Base-by-base conservation (phyloP, 75 land plant species). In the Cryptomeria japonica region DNA sequence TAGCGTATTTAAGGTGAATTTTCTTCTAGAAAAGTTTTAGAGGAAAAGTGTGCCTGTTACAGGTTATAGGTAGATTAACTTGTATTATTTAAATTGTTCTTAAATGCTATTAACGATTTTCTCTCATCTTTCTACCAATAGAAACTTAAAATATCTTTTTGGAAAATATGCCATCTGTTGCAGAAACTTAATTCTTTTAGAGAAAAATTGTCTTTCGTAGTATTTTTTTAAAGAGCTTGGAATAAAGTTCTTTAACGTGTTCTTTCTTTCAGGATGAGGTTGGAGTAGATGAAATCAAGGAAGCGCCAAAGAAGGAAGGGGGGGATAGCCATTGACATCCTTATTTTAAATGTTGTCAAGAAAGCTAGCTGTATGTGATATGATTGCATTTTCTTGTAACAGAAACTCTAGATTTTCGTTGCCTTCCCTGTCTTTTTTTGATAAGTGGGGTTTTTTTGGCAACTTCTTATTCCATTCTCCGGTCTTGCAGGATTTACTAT, bases 251-350 rank as follows among this genome's bases (percentile, higher is more conserved):
- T 14, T 44, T 15, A 82, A 46, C n/a, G 32, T 85, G 68, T 85
- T 15, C 10, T 85, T 31, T 2, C 68, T 85, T 46, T 55, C 31
- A 53, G 64, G 58, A 85, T 22, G 86, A 85, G 61, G 56, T 36
- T 85, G 86, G 64, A 32, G 86, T 68, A 37, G 86, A 85, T 56
- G 86, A 85, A 53, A 85, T 85, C 64, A 85, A 85, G 37, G 86
- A 85, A 85, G 64, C 86, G 3, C 41, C 86, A 6, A 85, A 85
- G 85, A n/a, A 84, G 37, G 86, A 85, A 39, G 84, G 46, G 12
- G 84, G 84, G 34, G 46, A 82, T 82, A 41, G 84, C 32, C 84
- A 44, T 46, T 82, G 53, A 82, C 32, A 44, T 82, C 51, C 31
- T n/a, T 44, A 5, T 28, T 28, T 13, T 25, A n/a, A 44, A 42